These are phyloP conservation scores for Suillus brevipes DNA, from an alignment of 768 basidiomycete species.

Conservation along the genomic window DNA sequence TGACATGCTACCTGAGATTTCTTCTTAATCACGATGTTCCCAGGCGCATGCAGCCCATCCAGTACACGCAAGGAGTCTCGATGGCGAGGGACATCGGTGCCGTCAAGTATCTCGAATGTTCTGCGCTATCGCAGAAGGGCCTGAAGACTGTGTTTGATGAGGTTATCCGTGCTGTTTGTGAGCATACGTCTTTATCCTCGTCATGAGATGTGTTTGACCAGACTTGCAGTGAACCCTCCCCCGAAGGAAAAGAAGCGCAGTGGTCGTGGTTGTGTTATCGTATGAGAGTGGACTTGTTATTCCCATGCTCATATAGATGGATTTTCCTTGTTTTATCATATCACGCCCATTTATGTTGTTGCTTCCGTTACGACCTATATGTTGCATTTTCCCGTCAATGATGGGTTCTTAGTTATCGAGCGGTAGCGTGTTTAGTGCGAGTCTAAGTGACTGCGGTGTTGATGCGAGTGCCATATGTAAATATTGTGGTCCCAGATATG, in stretches of 20 bases:
- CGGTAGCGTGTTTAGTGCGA: constrained; percentile 33
- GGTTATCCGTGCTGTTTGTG: constrained; percentile 94
- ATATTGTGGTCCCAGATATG: not conserved
- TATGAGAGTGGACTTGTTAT: constrained; percentile 44
- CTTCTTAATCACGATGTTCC: constrained; percentile 8
- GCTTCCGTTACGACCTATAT: constrained; percentile 67
- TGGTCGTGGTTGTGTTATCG: constrained; percentile 64
- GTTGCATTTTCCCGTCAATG: constrained; percentile 36
- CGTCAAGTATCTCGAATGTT: constrained; percentile 95
- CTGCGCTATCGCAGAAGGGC: constrained; percentile 96
- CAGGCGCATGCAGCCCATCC: constrained; percentile 93
- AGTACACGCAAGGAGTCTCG: constrained; percentile 85
- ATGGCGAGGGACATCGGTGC: constrained; percentile 95
- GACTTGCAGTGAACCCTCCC: constrained; percentile 69
- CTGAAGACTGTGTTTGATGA: constrained; percentile 99
- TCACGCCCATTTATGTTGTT: constrained; percentile 70
- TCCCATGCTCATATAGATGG: constrained; percentile 32
- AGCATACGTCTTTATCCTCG: constrained; percentile 38
- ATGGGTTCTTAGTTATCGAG: constrained; percentile 25
- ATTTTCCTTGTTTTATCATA: constrained; percentile 40
- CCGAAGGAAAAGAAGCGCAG: constrained; percentile 54
- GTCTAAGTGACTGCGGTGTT: constrained; percentile 10
- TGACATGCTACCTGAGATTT: constrained; percentile 10
- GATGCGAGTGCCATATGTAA: constrained; percentile 18
- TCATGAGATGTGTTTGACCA: constrained; percentile 7